A percentile compares a stretch with the other conserved stretches of the same genome.
phyloP scores from a whole-genome alignment of 2,329 filamentous ascomycete species.

The Sporothrix inflata region DNA sequence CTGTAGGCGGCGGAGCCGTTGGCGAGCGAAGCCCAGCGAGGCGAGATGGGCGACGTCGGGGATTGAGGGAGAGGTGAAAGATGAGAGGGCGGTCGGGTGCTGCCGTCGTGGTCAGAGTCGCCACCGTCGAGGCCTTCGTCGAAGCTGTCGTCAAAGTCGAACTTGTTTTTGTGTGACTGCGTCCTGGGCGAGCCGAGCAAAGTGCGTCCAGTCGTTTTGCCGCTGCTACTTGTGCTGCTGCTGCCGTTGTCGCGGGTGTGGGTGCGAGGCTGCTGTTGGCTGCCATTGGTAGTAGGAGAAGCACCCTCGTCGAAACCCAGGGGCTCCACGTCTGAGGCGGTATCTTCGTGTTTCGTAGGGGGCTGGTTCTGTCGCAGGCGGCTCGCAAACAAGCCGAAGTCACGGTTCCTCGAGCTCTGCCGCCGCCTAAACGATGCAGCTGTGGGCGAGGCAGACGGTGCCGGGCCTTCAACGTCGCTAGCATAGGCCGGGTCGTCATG shows the following conservation, averaged over 20 bases:
- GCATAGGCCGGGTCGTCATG: conserved; percentile 37
- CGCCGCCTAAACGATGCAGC: conserved; percentile 32
- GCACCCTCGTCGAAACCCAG: conserved; percentile 28
- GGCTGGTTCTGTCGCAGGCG: conserved; percentile 37
- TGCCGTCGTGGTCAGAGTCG: conserved; percentile 24
- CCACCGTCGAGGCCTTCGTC: conserved; percentile 25
- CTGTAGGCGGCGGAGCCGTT: conserved; percentile 38
- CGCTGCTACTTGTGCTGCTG: conserved; percentile 22
- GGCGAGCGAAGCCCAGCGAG: conserved; percentile 53
- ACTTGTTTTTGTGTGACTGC: conserved; percentile 23
- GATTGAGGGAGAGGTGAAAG: conserved; percentile 39
- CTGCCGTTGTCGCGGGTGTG: conserved; percentile 25
- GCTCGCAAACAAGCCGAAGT: conserved; percentile 36
- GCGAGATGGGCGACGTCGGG: conserved; percentile 43
- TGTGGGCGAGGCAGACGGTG: conserved; percentile 16
- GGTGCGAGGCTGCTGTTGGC: conserved; percentile 12
- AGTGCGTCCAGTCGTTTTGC: conserved; percentile 6
- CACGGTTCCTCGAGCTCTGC: conserved; percentile 35
- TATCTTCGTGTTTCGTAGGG: conserved; percentile 40
- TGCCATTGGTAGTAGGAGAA: conserved; percentile 18
- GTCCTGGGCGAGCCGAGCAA: conserved; percentile 23
- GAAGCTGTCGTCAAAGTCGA: conserved; percentile 30
- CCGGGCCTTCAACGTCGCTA: conserved; percentile 34
- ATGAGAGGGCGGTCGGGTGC: conserved; percentile 10
- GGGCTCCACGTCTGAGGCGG: conserved; percentile 34